phyloP scores from a whole-genome alignment of 208 protist species.

The Acanthamoeba rhysodes region DNA sequence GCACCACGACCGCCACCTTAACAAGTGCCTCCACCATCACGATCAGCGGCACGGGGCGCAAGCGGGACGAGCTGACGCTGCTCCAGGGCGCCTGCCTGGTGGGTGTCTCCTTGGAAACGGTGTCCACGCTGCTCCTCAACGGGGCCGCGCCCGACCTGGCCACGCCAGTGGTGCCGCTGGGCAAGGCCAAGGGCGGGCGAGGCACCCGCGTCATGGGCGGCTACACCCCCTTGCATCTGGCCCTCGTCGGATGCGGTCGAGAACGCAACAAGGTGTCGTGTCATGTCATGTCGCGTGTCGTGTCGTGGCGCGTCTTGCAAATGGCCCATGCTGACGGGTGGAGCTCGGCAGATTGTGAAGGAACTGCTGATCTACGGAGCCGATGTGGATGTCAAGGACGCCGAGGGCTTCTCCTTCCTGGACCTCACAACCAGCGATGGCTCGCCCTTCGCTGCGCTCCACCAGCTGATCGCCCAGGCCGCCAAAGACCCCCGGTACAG shows the following conservation, averaged over 20 bases:
- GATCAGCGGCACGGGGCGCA: background rate
- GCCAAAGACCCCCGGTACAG: background rate
- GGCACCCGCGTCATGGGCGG: background rate
- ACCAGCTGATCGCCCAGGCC: background rate
- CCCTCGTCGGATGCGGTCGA: background rate
- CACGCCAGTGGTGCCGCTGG: background rate
- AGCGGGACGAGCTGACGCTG: background rate
- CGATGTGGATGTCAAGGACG: background rate
- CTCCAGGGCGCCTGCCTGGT: background rate
- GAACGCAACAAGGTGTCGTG: slow-evolving; percentile 19
- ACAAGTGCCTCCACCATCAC: too few species aligned
- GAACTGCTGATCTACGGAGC: background rate
- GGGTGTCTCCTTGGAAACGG: background rate
- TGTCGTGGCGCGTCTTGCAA: too few species aligned
- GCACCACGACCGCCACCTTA: too few species aligned
- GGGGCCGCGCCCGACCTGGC: background rate
- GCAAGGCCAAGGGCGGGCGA: background rate
- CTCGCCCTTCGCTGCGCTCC: background rate
- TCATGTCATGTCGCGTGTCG: too few species aligned
- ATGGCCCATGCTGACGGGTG: background rate
- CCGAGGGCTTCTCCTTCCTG: slow-evolving; percentile 8
- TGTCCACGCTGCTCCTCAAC: background rate
- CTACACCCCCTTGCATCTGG: background rate
- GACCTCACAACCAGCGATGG: background rate
- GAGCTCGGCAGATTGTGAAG: background rate